Evolutionary conservation across 202 grass and related monocot genomes (phyloP), one percentile per base, ranked within the genome.

Genomic region (Setaria italica): DNA sequence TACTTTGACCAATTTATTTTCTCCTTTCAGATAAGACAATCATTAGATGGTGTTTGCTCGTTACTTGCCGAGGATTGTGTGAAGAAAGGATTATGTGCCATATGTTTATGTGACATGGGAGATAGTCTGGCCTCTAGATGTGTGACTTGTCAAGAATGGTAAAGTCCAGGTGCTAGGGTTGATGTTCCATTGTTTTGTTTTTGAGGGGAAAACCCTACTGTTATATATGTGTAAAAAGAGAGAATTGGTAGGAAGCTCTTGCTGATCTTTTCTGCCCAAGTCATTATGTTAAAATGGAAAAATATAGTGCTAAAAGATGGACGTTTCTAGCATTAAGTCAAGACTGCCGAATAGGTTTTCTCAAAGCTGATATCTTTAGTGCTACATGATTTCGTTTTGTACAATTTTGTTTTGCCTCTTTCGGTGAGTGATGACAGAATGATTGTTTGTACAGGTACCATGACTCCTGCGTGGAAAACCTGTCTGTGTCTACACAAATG

Each of bases 81-180:
- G 35, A 82, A 80, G 60, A 85, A 89, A 74, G 80, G 48, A 76
- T 90, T 87, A 2, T 93, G 91, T 88, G 89, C 86, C 62, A 82
- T 92, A 71, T 98, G 92, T 88, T 92, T 81, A 17, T 90, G 76
- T 77, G 89, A 88, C 87, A 41, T 78, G 21, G 80, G 74, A 33
- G 87, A 92, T 81, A 85, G 74, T 85, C 50, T 84, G 71, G 25
- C 81, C 42, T 89, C 89, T 90, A 90, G 50, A 87, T 98, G 95
- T 65, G 51, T 88, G 72, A 80, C 74, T 72, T 98, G 95, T 89
- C 83, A 88, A 82, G 93, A 93, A 78, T 62, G 88, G 95, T 98
- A 88, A 91, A 62, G 72, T 90, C 70, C 20, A 85, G 46, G 57
- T 85, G 30, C 21, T 54, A 63, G 21, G 63, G 42, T 86, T 57